Base-by-base conservation (phyloP, 768 basidiomycete species). In the Leccinum ochraceum region DNA sequence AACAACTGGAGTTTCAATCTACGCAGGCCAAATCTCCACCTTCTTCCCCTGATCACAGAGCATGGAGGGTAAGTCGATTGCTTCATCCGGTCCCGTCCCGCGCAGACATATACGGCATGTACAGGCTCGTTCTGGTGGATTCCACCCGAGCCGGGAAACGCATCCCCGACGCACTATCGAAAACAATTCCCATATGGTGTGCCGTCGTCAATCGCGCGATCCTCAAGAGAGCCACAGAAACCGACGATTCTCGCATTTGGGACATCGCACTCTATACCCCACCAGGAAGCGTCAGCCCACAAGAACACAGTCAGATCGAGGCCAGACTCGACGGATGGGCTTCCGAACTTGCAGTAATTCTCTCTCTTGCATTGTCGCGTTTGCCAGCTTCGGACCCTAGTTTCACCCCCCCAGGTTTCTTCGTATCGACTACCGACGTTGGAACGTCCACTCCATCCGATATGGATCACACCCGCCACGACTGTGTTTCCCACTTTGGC, bases 101-200 rank as follows among this genome's bases (percentile, higher is more conserved):
- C 44, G 11, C 11, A 46, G 20, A 46, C 44, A 46, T 20, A 36
- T 6, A 36, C 34, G 34, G 13, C 11, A 44, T 9, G 9, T 2
- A 11, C 57, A 95, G 94, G 0, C 73, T 95, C 36, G 77, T 97
- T 42, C 76, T 98, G 1, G 93, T 97, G 9, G 96, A 98, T 69
- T 97, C 95, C 0, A 97, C 96, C 0, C 80, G 96, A 24, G 81
- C 92, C 24, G 96, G 96, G 9, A 98, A 98, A 76, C 86, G 94
- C 14, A 88, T 96, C 53, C 96, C 96, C 1, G 96, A 98, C 64
- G 94, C 95, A 0, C 80, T 98, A 2, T 91, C 91, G 2, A 98
- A 96, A 62, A 96, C 95, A 0, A 81, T 98, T 1, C 95, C 95
- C 0, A 90, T 95, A 54, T 98, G 96, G 96, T 96, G 95, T 71